Evolutionary conservation across 2,329 filamentous ascomycete species (phyloP).

Genomic region (Aureobasidium sp.): DNA sequence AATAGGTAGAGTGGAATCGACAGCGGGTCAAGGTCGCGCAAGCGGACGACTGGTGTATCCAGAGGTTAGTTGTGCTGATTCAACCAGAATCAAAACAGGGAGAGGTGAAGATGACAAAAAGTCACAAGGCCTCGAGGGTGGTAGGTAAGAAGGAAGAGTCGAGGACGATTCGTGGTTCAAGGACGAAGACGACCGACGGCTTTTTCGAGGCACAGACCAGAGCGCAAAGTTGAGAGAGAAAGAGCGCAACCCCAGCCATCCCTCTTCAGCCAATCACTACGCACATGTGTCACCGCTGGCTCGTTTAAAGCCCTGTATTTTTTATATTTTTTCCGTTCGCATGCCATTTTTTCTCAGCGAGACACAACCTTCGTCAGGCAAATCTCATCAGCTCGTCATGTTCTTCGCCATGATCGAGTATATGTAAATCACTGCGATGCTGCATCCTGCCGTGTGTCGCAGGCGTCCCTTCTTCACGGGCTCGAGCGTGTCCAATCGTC

Average conservation of each 20-base stretch:
- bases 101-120: constrained; percentile 5
- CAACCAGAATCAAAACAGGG: background rate
- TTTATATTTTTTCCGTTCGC: background rate
- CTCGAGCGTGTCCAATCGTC: constrained; percentile 1
- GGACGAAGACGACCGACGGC: background rate
- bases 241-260: constrained; percentile 6
- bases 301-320: background rate
- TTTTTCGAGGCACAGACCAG: constrained; percentile 3
- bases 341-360: background rate
- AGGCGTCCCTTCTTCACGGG: background rate
- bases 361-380: background rate
- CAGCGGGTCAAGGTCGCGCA: background rate
- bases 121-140: constrained; percentile 12
- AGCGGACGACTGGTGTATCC: background rate
- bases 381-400: background rate
- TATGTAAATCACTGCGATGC: background rate
- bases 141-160: constrained; percentile 6
- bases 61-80: background rate
- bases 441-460: background rate
- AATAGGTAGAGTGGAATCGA: background rate
- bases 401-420: background rate
- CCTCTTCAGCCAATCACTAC: background rate
- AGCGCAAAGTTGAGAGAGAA: constrained; percentile 9
- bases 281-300: constrained; percentile 7
- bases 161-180: constrained; percentile 2